Conservation (phyloP, 257 asterid genomes). For the Ajuga chamaepitys region DNA sequence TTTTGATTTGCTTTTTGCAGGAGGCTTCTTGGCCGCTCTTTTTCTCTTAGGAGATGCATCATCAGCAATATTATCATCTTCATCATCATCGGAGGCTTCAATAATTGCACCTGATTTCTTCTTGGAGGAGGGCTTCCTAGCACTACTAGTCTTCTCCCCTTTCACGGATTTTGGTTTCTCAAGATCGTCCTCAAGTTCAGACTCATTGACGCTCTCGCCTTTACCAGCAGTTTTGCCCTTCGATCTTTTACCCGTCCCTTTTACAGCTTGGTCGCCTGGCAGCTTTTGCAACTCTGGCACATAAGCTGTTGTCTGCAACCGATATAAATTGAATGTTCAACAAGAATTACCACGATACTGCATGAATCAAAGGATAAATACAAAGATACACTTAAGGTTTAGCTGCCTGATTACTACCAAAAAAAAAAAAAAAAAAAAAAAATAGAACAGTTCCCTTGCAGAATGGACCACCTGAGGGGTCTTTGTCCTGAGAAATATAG, state of each 20-base stretch:
- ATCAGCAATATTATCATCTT: slow-evolving; percentile 20
- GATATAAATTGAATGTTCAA: slow-evolving; percentile 11
- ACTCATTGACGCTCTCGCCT: slow-evolving; percentile 28
- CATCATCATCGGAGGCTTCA: slow-evolving; percentile 23
- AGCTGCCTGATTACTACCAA: no score
- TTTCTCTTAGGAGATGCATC: slow-evolving; percentile 25
- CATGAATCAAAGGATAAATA: neutral
- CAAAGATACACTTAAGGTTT: no score
- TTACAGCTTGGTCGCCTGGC: slow-evolving; percentile 50
- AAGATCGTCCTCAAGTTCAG: slow-evolving; percentile 34
- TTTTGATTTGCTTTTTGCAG: slow-evolving; percentile 30
- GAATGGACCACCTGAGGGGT: no score
- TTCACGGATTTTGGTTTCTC: slow-evolving; percentile 15
- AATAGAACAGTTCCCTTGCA: no score
- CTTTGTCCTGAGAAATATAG: no score
- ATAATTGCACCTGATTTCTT: slow-evolving; percentile 24
- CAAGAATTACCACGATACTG: neutral
- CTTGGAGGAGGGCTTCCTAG: slow-evolving; percentile 32
- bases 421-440: no score
- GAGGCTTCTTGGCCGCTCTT: slow-evolving; percentile 26
- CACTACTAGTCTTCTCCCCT: slow-evolving; percentile 27
- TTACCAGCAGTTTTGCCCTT: slow-evolving; percentile 20
- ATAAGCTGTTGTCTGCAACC: slow-evolving; percentile 78
- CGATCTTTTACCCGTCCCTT: slow-evolving; percentile 33
- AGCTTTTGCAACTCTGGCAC: slow-evolving; percentile 88